A percentile compares a stretch with the other conserved stretches of the same genome.
Evolutionary conservation across 345 rosid species (phyloP).

Genomic region (sweet orange (Citrus sinensis)): DVS_A1.0 CM039163.1:47767001-47767500

Average conservation of each 20-base stretch:
- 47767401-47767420: constrained; percentile 58
- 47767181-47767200: constrained; percentile 5
- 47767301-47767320: neutral
- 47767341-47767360: constrained; percentile 14
- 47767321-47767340: neutral
- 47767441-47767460: constrained; percentile 69
- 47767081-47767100: constrained; percentile 6
- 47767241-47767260: neutral
- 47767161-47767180: neutral
- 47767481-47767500: constrained; percentile 46
- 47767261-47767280: neutral
- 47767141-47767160: constrained; percentile 7
- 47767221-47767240: neutral
- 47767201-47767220: too few species aligned
- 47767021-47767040: constrained; percentile 25
- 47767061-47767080: constrained; percentile 15
- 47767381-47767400: neutral
- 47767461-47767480: constrained; percentile 77
- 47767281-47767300: neutral
- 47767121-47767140: neutral
- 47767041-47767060: constrained; percentile 21
- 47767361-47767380: constrained; percentile 6
- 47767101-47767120: constrained; percentile 16
- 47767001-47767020: constrained; percentile 6
- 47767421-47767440: constrained; percentile 73